Conservation (phyloP, 768 basidiomycete species). For the Phanerochaete carnosa region DNA sequence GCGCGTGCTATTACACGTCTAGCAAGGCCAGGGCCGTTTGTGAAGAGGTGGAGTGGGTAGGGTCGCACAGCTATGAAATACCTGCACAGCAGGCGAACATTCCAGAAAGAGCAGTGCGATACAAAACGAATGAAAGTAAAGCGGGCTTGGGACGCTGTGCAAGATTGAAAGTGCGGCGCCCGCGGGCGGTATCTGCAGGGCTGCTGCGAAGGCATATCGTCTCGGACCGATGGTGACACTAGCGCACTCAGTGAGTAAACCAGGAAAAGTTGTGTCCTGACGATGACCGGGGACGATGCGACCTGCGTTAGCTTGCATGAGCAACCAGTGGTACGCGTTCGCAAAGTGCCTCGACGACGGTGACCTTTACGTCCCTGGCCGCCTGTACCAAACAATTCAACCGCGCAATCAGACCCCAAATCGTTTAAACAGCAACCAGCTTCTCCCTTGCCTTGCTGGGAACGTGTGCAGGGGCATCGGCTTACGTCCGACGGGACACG, state of each 20-base stretch:
- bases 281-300: neutral
- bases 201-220: neutral
- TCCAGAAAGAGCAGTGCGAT: neutral
- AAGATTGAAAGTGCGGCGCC: neutral
- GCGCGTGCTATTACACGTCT: neutral
- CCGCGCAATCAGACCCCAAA: neutral
- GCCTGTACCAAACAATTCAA: neutral
- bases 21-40: neutral
- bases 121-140: neutral
- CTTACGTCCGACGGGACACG: neutral
- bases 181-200: neutral
- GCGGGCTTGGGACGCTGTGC: neutral
- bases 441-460: neutral
- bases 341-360: neutral
- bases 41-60: neutral
- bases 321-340: neutral
- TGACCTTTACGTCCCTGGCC: neutral
- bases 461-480: neutral
- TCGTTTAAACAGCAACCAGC: neutral
- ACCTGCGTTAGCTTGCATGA: neutral
- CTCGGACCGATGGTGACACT: neutral
- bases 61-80: neutral
- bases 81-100: neutral
- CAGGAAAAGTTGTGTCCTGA: neutral
- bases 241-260: neutral